Evolutionary conservation across 176 grass and related monocot species (phyloP).

Genomic region (Eragrostis curvula): DNA sequence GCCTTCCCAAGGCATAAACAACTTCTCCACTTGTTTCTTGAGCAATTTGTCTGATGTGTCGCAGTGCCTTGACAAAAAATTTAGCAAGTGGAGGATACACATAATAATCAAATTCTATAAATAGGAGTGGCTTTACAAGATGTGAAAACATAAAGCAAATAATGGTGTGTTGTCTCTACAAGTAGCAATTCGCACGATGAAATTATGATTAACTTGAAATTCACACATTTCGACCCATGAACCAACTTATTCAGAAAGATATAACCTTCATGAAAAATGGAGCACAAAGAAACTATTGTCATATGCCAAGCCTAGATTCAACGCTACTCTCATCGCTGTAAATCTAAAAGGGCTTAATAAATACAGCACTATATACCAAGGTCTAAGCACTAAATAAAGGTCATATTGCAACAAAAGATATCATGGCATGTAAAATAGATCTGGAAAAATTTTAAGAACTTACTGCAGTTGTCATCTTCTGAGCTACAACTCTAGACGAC

Average conservation of each 20-base stretch:
- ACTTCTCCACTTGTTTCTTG: slow-evolving; percentile 93
- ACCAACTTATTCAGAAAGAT: neutral
- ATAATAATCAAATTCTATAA: slow-evolving; percentile 20
- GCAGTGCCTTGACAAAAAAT: slow-evolving; percentile 75
- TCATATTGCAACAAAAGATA: neutral
- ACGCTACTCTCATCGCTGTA: neutral
- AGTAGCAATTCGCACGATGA: neutral
- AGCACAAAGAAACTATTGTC: slow-evolving; percentile 9
- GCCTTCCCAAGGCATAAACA: slow-evolving; percentile 78
- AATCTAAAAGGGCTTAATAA: slow-evolving; percentile 18
- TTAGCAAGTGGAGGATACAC: neutral
- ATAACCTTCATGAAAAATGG: neutral
- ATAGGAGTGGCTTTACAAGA: neutral
- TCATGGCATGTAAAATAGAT: neutral
- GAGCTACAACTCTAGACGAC: slow-evolving; percentile 89
- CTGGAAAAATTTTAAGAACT: slow-evolving; percentile 40
- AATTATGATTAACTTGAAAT: neutral
- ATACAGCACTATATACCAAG: neutral
- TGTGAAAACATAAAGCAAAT: neutral
- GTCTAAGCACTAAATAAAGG: neutral
- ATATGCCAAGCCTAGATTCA: neutral
- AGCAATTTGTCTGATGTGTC: slow-evolving; percentile 95
- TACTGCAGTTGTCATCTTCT: slow-evolving; percentile 98
- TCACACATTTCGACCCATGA: neutral
- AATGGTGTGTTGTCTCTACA: neutral